phyloP scores from a whole-genome alignment of 345 rosid genomes.

The Gossypium mustelinum region DNA sequence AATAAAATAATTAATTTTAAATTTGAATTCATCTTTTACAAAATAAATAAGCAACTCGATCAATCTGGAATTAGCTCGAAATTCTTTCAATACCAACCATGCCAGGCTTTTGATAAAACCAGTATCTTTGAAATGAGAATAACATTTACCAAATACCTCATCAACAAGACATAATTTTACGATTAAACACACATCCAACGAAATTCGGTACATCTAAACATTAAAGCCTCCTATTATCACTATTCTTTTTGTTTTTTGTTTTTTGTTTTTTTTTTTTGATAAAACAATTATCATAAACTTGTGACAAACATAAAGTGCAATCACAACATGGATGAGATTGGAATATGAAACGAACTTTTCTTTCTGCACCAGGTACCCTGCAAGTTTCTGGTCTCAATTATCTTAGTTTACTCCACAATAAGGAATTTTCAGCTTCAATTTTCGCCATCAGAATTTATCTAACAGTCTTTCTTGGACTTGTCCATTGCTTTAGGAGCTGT shows the following conservation, averaged over 20 bases:
- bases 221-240: constrained; percentile 4
- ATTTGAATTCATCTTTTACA: no score
- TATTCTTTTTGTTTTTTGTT: not conserved
- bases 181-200: not conserved
- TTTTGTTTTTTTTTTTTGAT: not conserved
- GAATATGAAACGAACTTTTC: not conserved
- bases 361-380: not conserved
- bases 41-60: no score
- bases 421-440: not conserved
- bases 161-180: no score
- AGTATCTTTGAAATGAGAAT: no score
- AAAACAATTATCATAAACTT: constrained; percentile 18
- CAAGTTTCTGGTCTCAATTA: not conserved
- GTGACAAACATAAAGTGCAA: constrained; percentile 13
- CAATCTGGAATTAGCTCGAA: no score
- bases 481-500: constrained; percentile 62
- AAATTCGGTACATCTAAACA: not conserved
- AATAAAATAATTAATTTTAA: no score
- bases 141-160: no score
- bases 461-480: constrained; percentile 48
- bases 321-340: constrained; percentile 8
- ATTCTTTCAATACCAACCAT: no score
- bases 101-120: no score
- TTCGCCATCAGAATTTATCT: not conserved
- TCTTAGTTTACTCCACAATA: not conserved